Percentiles rank a stretch among this genome's conserved stretches.
Conservation (phyloP, 148 eudicot species). For the Limonium bicolor region DNA sequence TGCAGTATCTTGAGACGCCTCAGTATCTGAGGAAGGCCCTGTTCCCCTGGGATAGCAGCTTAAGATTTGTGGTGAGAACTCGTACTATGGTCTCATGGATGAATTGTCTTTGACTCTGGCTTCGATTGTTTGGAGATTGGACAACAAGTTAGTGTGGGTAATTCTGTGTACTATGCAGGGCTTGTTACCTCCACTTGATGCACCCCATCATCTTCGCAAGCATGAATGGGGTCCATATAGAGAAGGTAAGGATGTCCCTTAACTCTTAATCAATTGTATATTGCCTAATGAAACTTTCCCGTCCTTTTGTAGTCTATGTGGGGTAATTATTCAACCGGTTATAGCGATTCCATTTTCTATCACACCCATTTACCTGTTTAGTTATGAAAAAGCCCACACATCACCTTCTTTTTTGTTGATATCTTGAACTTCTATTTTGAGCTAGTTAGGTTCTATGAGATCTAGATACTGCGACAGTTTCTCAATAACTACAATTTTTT, state of each 20-base stretch:
- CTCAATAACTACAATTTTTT: no score
- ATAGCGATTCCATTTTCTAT: no score
- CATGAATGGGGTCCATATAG: slow-evolving; percentile 96
- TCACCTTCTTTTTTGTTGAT: no score
- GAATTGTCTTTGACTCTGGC: neutral
- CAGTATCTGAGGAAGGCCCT: slow-evolving; percentile 77
- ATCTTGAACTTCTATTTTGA: no score
- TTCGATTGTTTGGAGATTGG: neutral
- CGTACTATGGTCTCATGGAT: neutral
- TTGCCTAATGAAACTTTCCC: no score
- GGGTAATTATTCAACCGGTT: no score
- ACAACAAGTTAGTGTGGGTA: neutral
- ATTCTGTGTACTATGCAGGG: slow-evolving; percentile 36
- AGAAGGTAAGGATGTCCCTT: slow-evolving; percentile 80
- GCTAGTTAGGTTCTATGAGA: no score
- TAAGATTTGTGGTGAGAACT: slow-evolving; percentile 68
- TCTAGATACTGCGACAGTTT: no score
- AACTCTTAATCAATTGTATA: no score
- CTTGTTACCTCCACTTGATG: slow-evolving; percentile 91
- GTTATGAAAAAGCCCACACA: no score
- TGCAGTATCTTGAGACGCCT: slow-evolving; percentile 86
- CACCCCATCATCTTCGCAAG: slow-evolving; percentile 96
- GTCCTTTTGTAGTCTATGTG: no score
- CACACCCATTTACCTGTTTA: no score
- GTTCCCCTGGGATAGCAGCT: slow-evolving; percentile 53